Base-by-base conservation (phyloP, 164 flowering plant species). In the Warburgia ugandensis region DNA sequence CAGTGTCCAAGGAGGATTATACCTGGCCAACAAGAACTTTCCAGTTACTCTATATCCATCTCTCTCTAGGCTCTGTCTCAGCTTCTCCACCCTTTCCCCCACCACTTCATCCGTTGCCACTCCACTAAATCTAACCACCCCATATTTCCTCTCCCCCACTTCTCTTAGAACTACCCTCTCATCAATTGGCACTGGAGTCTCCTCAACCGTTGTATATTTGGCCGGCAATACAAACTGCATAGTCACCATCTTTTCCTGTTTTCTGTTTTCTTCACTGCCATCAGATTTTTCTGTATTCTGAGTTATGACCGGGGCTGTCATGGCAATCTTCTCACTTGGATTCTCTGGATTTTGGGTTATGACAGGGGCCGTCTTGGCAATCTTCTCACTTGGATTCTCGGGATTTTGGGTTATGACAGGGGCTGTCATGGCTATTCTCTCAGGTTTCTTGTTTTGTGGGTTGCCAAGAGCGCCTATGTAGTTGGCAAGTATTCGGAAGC, bases 321-420 rank as follows among this genome's bases (percentile, higher is more conserved):
- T n/a, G n/a, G n/a, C n/a, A n/a, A 85, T 75, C 68, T 69, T 71
- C 51, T 82, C 82, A 2, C 65, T 16, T 0, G 60, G 2, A 14
- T 21, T 12, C 27, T 42, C 56, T 2, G 70, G 25, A 11, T 58
- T 30, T 36, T 52, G 73, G n/a, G 92, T 83, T 11, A 86, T 73
- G 36, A 89, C 97, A 0, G 95, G 97, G 0, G 94, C 83, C 0
- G 97, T 89, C 95, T 84, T 89, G 8, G 83, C 88, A 19, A 86
- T 81, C 63, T 77, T 81, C 40, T 82, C 82, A 2, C 65, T 16
- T 0, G 60, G 2, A 14, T 21, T 12, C 27, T 42, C 56, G 2
- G 70, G 25, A 11, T 58, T 30, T 36, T 52, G 73, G n/a, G 92
- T 83, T 11, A 86, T 73, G 36, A 89, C 97, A 0, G 95, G 97